Evolutionary conservation across 306 rosid species (phyloP).

Genomic region (Acacia acuminata): DNA sequence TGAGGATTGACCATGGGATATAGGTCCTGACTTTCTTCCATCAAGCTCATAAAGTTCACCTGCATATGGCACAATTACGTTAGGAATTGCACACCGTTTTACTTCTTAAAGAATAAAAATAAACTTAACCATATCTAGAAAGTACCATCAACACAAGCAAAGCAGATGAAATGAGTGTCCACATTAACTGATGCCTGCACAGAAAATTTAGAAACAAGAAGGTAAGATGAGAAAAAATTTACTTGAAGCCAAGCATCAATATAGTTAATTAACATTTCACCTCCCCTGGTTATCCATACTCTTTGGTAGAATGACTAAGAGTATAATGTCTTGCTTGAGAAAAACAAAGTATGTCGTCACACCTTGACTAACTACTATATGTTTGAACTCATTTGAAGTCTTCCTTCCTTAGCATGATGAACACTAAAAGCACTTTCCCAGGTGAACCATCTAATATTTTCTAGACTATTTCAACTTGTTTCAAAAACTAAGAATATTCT

Average conservation of each 20-base stretch:
- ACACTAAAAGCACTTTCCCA: neutral
- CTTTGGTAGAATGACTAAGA: neutral
- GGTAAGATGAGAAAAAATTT: constrained; percentile 2
- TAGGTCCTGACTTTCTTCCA: constrained; percentile 70
- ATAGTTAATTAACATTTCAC: neutral
- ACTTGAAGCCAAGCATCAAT: neutral
- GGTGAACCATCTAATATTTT: neutral
- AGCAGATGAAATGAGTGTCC: constrained; percentile 75
- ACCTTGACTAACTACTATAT: neutral
- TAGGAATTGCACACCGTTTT: neutral
- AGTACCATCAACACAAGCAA: constrained; percentile 68
- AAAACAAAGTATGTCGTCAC: neutral
- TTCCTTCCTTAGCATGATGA: neutral
- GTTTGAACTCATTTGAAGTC: too few species aligned
- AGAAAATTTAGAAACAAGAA: neutral
- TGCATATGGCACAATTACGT: constrained; percentile 18
- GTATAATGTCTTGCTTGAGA: neutral
- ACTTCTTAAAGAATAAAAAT: neutral
- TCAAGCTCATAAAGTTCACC: constrained; percentile 84
- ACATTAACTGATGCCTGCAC: constrained; percentile 63
- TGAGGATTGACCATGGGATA: constrained; percentile 70
- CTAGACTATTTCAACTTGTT: neutral
- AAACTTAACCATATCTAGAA: neutral
- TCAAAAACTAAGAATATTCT: neutral
- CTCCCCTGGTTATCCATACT: neutral